Evolutionary conservation across 352 stramenopile species (phyloP).

Genomic region (Phytopythium mirpurense): DNA sequence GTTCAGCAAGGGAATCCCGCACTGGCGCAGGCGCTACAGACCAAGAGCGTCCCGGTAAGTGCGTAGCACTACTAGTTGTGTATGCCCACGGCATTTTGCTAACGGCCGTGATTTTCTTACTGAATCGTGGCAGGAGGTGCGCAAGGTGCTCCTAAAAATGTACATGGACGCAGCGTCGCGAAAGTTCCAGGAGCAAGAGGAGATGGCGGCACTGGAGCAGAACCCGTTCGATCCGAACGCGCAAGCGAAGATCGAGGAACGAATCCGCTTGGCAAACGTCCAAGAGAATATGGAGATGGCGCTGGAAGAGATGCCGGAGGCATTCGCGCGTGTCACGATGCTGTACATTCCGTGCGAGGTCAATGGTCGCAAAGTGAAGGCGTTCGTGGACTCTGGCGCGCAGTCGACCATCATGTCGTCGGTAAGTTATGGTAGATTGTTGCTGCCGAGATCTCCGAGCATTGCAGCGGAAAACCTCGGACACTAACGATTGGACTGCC

Average conservation of each 20-base stretch:
- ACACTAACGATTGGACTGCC: background rate
- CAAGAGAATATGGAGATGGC: constrained; percentile 89
- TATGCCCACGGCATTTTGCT: too few relatives aligned
- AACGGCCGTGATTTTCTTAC: background rate
- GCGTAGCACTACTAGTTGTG: background rate
- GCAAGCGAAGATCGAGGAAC: constrained; percentile 80
- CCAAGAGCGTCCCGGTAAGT: constrained; percentile 61
- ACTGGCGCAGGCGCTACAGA: constrained; percentile 54
- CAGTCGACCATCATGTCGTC: constrained; percentile 93
- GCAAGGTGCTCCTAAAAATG: constrained; percentile 80
- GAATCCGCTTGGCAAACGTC: constrained; percentile 79
- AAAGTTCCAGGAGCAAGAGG: constrained; percentile 77
- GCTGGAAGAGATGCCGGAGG: constrained; percentile 85
- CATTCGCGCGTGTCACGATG: constrained; percentile 85
- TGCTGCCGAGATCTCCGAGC: background rate
- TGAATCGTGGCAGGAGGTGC: constrained; percentile 45
- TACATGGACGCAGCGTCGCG: constrained; percentile 78
- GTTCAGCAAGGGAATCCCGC: constrained; percentile 56
- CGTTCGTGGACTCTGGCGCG: constrained; percentile 89
- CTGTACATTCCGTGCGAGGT: constrained; percentile 87
- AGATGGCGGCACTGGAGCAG: constrained; percentile 52
- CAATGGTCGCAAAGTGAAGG: constrained; percentile 78
- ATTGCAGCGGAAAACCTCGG: too few relatives aligned
- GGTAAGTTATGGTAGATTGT: constrained; percentile 11
- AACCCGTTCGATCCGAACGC: constrained; percentile 77